These are phyloP conservation scores for Myrica gale DNA, from an alignment of 306 rosid species.

Conservation along the genomic window DNA sequence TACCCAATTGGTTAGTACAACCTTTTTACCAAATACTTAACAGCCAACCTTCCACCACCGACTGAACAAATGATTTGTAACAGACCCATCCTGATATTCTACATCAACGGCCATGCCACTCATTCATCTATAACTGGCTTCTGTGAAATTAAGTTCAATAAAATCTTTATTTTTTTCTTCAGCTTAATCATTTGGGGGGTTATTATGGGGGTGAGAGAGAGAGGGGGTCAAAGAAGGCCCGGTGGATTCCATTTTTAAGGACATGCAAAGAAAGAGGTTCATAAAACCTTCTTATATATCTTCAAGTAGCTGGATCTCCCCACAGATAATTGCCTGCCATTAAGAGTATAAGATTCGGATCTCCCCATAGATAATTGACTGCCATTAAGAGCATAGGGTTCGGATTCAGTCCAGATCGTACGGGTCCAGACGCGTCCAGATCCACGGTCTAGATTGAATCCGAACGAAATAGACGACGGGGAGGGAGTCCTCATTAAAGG, in stretches of 20 bases:
- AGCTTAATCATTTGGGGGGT: background rate
- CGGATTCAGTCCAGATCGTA: too few relatives aligned
- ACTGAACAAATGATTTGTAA: slow-evolving; percentile 5
- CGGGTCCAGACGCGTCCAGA: too few relatives aligned
- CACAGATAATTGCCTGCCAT: slow-evolving; percentile 27
- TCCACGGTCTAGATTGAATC: too few relatives aligned
- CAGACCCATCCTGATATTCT: background rate
- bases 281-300: background rate
- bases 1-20: background rate
- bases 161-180: too few relatives aligned
- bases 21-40: slow-evolving; percentile 2
- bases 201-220: background rate
- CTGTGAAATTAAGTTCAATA: too few relatives aligned
- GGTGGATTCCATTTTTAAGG: background rate
- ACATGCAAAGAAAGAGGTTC: background rate
- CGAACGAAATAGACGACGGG: too few relatives aligned
- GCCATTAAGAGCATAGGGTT: too few relatives aligned
- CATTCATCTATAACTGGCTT: background rate
- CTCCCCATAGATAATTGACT: too few relatives aligned
- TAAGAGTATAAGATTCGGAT: background rate
- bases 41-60: slow-evolving; percentile 14
- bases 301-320: slow-evolving; percentile 16
- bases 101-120: slow-evolving; percentile 9
- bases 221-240: background rate
- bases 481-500: too few relatives aligned